Percentiles rank a stretch among this genome's conserved stretches.
Evolutionary conservation across 371 early-diverging fungal species (phyloP).

Genomic region (Mucor irregularis): DNA sequence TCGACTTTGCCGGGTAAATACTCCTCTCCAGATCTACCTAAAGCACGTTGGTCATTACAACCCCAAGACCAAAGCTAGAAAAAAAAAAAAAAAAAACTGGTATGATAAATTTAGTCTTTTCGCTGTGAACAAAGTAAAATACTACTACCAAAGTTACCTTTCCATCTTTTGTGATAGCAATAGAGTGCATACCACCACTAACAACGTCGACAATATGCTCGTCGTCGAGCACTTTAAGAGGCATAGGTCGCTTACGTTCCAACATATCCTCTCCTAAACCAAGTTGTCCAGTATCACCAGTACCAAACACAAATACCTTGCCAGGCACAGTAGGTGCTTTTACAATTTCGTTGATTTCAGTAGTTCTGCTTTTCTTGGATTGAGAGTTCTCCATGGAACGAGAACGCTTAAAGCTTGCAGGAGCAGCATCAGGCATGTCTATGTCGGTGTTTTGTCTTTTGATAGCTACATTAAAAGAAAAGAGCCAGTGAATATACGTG

Average conservation of each 20-base stretch:
- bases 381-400: conserved; percentile 2
- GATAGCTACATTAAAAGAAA: no score
- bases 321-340: conserved; percentile 46
- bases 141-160: no score
- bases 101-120: background rate
- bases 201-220: conserved; percentile 72
- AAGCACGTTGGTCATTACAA: conserved; percentile 97
- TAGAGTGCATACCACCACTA: conserved; percentile 91
- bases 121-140: no score
- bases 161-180: conserved; percentile 78
- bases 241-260: conserved; percentile 74
- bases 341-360: conserved; percentile 18
- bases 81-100: background rate
- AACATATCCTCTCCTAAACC: conserved; percentile 87
- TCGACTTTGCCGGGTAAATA: conserved; percentile 61
- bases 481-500: no score
- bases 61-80: conserved; percentile 90
- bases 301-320: conserved; percentile 90
- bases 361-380: conserved; percentile 2
- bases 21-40: conserved; percentile 78
- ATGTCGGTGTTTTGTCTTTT: conserved; percentile 26
- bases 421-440: conserved; percentile 18
- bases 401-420: conserved; percentile 13
- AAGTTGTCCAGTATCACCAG: conserved; percentile 95
- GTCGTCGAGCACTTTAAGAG: conserved; percentile 64